These are phyloP conservation scores for Spinacia oleracea DNA, from an alignment of 179 eudicot species.

Conservation along the genomic window DNA sequence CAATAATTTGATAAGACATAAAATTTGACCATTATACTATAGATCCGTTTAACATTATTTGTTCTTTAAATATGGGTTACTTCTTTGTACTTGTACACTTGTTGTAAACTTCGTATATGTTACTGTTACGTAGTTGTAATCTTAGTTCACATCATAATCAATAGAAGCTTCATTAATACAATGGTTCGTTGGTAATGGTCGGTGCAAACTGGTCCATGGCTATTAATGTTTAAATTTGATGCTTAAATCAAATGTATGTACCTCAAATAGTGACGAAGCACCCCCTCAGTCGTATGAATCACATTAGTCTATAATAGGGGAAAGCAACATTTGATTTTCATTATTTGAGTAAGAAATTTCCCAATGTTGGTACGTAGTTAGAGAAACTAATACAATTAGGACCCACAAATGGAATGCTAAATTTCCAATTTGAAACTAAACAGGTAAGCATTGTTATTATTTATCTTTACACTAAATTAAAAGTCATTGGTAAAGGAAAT, in stretches of 20 bases:
- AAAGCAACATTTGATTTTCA: background rate
- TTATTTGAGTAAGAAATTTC: background rate
- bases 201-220: background rate
- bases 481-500: too few species aligned
- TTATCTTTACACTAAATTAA: too few species aligned
- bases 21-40: too few species aligned
- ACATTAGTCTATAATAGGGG: background rate
- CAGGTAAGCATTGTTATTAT: too few species aligned
- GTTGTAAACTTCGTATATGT: too few species aligned
- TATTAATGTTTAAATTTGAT: too few species aligned
- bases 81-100: too few species aligned
- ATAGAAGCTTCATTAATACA: background rate
- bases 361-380: background rate
- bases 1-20: too few species aligned
- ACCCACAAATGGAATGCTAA: background rate
- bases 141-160: background rate
- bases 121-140: too few species aligned
- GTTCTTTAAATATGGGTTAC: too few species aligned
- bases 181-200: background rate
- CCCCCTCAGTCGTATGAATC: background rate
- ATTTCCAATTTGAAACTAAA: background rate
- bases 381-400: background rate
- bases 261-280: background rate
- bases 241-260: background rate
- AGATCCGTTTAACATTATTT: too few species aligned